phyloP scores from a whole-genome alignment of 352 stramenopile species.

The Pythium phragmitis region DNA sequence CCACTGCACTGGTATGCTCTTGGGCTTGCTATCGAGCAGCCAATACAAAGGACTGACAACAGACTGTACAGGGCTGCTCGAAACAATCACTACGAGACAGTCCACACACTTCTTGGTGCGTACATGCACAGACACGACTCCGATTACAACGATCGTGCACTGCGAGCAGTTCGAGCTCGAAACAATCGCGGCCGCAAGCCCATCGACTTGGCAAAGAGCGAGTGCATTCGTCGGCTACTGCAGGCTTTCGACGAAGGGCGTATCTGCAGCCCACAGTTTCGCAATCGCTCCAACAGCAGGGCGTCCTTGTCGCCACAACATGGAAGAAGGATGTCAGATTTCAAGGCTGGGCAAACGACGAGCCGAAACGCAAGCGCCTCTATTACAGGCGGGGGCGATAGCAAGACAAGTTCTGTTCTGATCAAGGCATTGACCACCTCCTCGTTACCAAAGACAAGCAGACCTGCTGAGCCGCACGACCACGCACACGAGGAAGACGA shows the following conservation, averaged over 20 bases:
- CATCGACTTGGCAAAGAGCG: conserved; percentile 39
- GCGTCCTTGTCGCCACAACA: neutral
- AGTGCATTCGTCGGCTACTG: conserved; percentile 40
- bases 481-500: conserved; percentile 26
- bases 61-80: conserved; percentile 42
- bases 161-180: conserved; percentile 37
- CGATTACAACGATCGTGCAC: conserved; percentile 28
- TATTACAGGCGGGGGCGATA: neutral
- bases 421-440: conserved; percentile 7
- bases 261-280: conserved; percentile 16
- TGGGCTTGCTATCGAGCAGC: neutral
- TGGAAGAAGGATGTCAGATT: neutral
- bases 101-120: conserved; percentile 46
- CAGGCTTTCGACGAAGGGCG: conserved; percentile 54
- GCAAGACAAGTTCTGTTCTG: neutral
- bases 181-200: conserved; percentile 53
- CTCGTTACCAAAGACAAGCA: neutral
- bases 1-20: conserved; percentile 59
- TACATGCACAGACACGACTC: conserved; percentile 35
- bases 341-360: neutral
- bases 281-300: conserved; percentile 11
- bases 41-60: neutral
- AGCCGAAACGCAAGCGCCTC: neutral
- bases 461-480: neutral
- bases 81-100: conserved; percentile 58